Evolutionary conservation across 345 rosid genomes (phyloP), one percentile per base, ranked within the genome.

Genomic region (Pugionium dolabratum): DNA sequence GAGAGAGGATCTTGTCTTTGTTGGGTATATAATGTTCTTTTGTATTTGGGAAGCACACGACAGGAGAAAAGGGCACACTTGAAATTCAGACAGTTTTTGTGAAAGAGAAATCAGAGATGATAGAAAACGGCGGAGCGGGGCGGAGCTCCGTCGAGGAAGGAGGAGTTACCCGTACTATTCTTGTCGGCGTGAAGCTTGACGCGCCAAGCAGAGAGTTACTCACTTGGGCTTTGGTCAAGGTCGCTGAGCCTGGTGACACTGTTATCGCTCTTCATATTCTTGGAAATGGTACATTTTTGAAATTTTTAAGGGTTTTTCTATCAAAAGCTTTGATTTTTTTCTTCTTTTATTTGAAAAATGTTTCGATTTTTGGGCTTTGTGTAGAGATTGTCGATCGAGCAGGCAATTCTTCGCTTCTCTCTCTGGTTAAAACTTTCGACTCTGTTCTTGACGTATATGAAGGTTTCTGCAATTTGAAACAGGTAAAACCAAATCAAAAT

Each of bases 391-490:
- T 76, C 49, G 83, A 89, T 75, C 82, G 76, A 60, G 84, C 78
- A 47, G 93, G 89, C 31, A 85, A 81, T 66, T 59, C 95, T 28
- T 85, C 97, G 9, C 86, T 91, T 75, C 68, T 94, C 31, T 85
- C 99, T 25, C 71, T 87, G n/a, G 89, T 91, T 51, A 88, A 80
- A 76, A 80, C 93, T 27, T 88, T 94, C 60, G 97, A 94, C 75
- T 85, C 91, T 45, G 76, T 91, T 68, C 89, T 94, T 46, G 88
- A 83, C 1, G 99, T 83, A 35, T 88, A 87, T 41, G 96, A 91
- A 81, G 97, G 99, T 35, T 90, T 94, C 90, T 94, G 99, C 86
- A 91, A 89, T 80, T 71, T 91, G 69, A 94, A 94, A 67, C 99
- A 94, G 96, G 99, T 91, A 50, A 57, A n/a, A 42, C 2, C 2